Percentiles rank a stretch among this genome's conserved stretches.
Conservation (phyloP, 257 asterid species). For the Przewalskia tangutica region DNA sequence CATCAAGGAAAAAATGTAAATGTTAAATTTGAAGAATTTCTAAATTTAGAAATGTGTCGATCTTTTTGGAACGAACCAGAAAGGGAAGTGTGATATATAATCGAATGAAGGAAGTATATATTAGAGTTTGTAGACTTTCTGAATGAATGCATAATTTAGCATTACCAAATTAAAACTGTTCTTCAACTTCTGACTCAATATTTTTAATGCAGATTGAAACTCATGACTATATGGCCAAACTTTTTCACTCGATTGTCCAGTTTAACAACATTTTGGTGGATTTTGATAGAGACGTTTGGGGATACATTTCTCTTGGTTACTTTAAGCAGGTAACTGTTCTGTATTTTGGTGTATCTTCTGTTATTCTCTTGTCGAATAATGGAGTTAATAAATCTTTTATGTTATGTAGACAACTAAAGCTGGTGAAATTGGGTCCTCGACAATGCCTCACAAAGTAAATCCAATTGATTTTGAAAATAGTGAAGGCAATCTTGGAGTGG, state of each 20-base stretch:
- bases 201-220: conserved; percentile 59
- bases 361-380: not conserved
- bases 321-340: conserved; percentile 60
- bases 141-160: not conserved
- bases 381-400: not conserved
- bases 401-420: conserved; percentile 66
- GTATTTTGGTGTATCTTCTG: not conserved
- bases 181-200: not conserved
- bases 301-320: conserved; percentile 70
- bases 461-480: conserved; percentile 91
- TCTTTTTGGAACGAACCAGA: not conserved
- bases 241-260: conserved; percentile 52
- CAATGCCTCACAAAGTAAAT: conserved; percentile 95
- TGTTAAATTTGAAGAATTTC: not conserved
- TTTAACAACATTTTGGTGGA: conserved; percentile 77
- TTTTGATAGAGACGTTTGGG: conserved; percentile 77
- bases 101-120: not conserved
- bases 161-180: not conserved
- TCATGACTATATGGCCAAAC: conserved; percentile 82
- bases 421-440: conserved; percentile 86
- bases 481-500: conserved; percentile 77
- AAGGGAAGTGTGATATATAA: not conserved
- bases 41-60: not conserved
- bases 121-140: not conserved
- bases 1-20: not conserved